These are phyloP conservation scores for Penicillium taxi DNA, from an alignment of 495 filamentous ascomycete genomes.

Conservation along the genomic window DNA sequence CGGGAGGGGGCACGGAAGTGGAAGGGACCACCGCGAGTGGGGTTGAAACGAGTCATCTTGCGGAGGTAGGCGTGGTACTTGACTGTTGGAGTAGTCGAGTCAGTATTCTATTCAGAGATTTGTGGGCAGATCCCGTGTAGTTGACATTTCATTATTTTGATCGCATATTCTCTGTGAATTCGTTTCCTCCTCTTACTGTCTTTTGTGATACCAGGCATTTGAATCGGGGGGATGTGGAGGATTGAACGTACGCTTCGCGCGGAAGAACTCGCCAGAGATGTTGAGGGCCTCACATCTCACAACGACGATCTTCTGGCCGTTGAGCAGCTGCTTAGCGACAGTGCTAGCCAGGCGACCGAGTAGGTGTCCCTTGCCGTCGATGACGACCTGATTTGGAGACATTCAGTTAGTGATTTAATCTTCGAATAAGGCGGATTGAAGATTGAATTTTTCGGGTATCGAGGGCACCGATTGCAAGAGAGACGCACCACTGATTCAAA, in stretches of 20 bases:
- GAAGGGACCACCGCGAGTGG: constrained; percentile 97
- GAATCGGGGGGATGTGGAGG: constrained; percentile 11
- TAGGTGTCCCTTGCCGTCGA: constrained; percentile 99
- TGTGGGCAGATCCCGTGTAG: background rate
- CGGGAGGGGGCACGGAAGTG: constrained; percentile 98
- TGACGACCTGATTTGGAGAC: constrained; percentile 62
- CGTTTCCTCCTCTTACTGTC: too few relatives aligned
- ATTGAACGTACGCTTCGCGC: constrained; percentile 88
- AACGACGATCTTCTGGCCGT: constrained; percentile 98
- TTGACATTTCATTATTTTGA: too few relatives aligned
- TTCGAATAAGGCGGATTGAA: constrained; percentile 5
- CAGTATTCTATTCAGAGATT: constrained; percentile 20
- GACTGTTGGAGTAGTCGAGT: constrained; percentile 54
- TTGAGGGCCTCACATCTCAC: constrained; percentile 98
- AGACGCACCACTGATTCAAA: constrained; percentile 93
- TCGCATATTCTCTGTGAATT: too few relatives aligned
- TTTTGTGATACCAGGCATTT: too few relatives aligned
- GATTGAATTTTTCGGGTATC: constrained; percentile 7
- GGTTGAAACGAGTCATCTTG: constrained; percentile 99
- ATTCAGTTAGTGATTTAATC: constrained; percentile 25
- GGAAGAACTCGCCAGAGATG: constrained; percentile 99
- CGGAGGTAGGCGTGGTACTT: constrained; percentile 99
- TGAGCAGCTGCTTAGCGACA: constrained; percentile 98
- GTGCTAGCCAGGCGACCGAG: constrained; percentile 97
- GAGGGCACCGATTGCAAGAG: background rate